Base-by-base conservation (phyloP, 768 basidiomycete genomes). In the Pholiota microspora region DNA sequence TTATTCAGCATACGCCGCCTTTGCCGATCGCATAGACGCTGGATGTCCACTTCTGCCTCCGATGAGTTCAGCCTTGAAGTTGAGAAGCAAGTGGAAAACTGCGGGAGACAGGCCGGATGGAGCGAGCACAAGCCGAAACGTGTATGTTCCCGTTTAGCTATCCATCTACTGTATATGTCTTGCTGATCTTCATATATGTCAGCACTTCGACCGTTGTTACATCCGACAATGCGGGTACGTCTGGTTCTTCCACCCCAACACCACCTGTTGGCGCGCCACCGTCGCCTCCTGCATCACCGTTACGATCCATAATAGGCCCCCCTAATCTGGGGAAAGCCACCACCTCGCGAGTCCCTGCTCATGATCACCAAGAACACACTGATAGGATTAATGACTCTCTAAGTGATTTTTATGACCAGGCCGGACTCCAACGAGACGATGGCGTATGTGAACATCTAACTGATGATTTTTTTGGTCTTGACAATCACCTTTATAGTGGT, bases 321-420 rank as follows among this genome's bases (percentile, higher is more conserved):
- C n/a, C n/a, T n/a, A n/a, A n/a, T n/a, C n/a, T n/a, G n/a, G n/a
- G n/a, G n/a, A n/a, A n/a, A n/a, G n/a, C 57, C 54, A 13, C 40
- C 50, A 53, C 45, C 13, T 29, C n/a, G 28, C 42, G 38, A 9
- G 42, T 32, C 18, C 21, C 50, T 31, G 24, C 18, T 27, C n/a
- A 16, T 5, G 12, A 13, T 15, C 40, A 36, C n/a, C 2, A 15
- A 3, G 18, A 47, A 23, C 29, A 45, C 36, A 40, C 23, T 7
- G 36, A 49, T 28, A 36, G 45, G 48, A 25, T 38, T 12, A 57
- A 67, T 25, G 88, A 90, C 63, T 86, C 88, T 0, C 70, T 90
- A 49, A 79, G 80, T 0, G 78, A 83, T 57, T 88, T 86, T 61
- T 89, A 89, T 61, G 75, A 70, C 2, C 69, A 76, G 59, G 88